Conservation (phyloP, 2,329 filamentous ascomycete species). For the Aspergillus oerlinghausenensis region DNA sequence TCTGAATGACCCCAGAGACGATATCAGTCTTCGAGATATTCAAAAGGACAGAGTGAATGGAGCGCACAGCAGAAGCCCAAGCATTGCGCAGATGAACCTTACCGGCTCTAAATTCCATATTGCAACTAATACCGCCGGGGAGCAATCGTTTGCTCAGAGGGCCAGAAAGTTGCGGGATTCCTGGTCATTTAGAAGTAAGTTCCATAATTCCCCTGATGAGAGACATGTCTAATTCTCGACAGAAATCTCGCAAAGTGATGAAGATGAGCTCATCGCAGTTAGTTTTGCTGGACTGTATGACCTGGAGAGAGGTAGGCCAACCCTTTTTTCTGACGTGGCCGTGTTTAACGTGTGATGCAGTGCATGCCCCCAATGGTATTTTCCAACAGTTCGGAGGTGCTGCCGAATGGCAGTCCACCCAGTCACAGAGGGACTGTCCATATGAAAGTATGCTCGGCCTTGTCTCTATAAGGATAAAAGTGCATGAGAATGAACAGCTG, state of each 20-base stretch:
- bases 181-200: slow-evolving; percentile 24
- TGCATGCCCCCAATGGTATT: slow-evolving; percentile 23
- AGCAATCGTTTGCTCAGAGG: slow-evolving; percentile 19
- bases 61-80: slow-evolving; percentile 16
- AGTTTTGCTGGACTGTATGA: slow-evolving; percentile 27
- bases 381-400: slow-evolving; percentile 15
- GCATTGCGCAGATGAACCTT: slow-evolving; percentile 14
- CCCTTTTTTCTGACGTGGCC: not conserved
- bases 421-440: slow-evolving; percentile 12
- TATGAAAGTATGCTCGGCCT: slow-evolving; percentile 13
- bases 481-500: not conserved
- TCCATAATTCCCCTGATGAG: not conserved
- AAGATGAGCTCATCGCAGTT: slow-evolving; percentile 27
- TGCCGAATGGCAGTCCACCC: slow-evolving; percentile 2
- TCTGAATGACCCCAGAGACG: slow-evolving; percentile 19
- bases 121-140: slow-evolving; percentile 4
- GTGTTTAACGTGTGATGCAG: slow-evolving; percentile 12
- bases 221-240: slow-evolving; percentile 1
- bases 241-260: slow-evolving; percentile 25
- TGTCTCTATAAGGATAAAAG: not conserved
- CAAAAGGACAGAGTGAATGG: slow-evolving; percentile 12
- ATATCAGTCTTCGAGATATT: slow-evolving; percentile 12
- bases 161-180: slow-evolving; percentile 24
- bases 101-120: slow-evolving; percentile 12
- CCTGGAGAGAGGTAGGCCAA: slow-evolving; percentile 22